Conservation (phyloP, 768 basidiomycete species). For the Amanita jacksonii region DNA sequence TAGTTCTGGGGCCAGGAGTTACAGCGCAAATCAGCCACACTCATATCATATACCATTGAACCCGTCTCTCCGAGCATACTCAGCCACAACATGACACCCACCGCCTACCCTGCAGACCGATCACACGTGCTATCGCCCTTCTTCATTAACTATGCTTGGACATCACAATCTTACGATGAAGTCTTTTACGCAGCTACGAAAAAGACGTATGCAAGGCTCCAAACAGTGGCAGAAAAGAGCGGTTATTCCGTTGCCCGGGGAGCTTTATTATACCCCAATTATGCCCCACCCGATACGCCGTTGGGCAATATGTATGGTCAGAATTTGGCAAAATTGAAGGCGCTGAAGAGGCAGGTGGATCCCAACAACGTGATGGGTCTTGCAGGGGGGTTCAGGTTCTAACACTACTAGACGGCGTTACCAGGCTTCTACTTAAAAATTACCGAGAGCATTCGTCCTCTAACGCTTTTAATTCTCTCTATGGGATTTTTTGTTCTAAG, state of each 20-base stretch:
- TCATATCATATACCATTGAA: conserved; percentile 41
- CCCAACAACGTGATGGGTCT: conserved; percentile 54
- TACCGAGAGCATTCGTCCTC: too few species aligned
- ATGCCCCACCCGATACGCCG: conserved; percentile 45
- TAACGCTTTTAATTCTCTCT: too few species aligned
- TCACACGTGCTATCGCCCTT: conserved; percentile 29
- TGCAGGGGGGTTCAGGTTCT: conserved; percentile 60
- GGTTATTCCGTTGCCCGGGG: conserved; percentile 27
- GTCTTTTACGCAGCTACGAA: conserved; percentile 30
- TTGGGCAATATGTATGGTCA: conserved; percentile 39
- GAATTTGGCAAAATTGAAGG: conserved; percentile 31
- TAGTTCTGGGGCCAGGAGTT: conserved; percentile 37
- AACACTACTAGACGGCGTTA: too few species aligned
- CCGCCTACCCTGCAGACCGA: conserved; percentile 42
- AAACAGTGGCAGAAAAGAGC: conserved; percentile 23
- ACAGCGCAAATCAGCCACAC: conserved; percentile 17
- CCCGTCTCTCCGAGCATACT: conserved; percentile 35
- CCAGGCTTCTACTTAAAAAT: too few species aligned
- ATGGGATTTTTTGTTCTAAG: too few species aligned
- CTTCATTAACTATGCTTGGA: conserved; percentile 41
- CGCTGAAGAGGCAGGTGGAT: conserved; percentile 38
- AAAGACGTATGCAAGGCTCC: conserved; percentile 30
- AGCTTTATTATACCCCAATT: conserved; percentile 49
- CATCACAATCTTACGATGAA: conserved; percentile 25
- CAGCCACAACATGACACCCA: conserved; percentile 19